These are phyloP conservation scores for Corchorus olitorius DNA, from an alignment of 345 rosid genomes.

Conservation along the genomic window DNA sequence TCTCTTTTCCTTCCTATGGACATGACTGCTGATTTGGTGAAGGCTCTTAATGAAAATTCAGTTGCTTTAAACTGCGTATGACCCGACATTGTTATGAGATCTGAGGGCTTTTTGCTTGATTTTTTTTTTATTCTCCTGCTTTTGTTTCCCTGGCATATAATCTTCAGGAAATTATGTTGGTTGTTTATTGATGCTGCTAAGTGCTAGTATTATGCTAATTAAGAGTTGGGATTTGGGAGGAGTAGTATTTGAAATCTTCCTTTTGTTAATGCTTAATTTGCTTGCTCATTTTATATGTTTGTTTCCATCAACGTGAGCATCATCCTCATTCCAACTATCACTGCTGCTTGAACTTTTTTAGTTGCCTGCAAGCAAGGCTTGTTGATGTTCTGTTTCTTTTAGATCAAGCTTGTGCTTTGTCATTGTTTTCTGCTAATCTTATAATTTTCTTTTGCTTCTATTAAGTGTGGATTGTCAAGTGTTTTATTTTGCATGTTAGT, in stretches of 20 bases:
- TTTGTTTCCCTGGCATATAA: slow-evolving; percentile 2
- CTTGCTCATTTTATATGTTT: neutral
- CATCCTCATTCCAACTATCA: neutral
- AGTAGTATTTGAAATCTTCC: neutral
- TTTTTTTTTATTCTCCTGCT: neutral
- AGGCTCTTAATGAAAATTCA: slow-evolving; percentile 19
- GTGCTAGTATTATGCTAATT: neutral
- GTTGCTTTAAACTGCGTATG: slow-evolving; percentile 19
- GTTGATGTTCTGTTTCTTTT: neutral
- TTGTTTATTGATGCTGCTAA: neutral
- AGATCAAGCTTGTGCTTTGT: neutral
- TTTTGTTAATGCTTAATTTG: neutral
- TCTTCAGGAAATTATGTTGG: neutral
- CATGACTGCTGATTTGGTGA: neutral
- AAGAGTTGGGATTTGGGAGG: neutral
- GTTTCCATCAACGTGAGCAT: neutral
- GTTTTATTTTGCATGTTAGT: neutral
- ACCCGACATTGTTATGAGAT: slow-evolving; percentile 28
- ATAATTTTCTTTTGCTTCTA: neutral
- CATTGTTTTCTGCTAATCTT: neutral
- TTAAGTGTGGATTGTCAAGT: neutral
- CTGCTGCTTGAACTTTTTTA: neutral
- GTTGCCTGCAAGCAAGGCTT: neutral
- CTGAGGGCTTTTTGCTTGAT: slow-evolving; percentile 25
- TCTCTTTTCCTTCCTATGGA: slow-evolving; percentile 4